Base-by-base conservation (phyloP, 345 rosid genomes). In the Populus tremula region DNA sequence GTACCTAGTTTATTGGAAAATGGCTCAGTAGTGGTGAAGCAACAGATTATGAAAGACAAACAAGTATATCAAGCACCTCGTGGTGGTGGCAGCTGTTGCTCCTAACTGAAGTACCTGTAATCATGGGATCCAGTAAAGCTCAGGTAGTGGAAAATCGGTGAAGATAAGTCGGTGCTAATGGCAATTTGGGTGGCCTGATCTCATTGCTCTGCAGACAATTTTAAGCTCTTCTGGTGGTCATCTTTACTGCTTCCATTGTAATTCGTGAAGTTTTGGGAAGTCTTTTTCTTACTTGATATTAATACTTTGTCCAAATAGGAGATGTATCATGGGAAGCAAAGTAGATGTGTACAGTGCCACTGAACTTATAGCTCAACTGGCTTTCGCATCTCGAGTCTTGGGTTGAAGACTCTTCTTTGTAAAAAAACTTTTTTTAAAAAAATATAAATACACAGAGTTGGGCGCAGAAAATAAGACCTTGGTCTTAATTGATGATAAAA, bases 1-100 rank as follows among this genome's bases (percentile, higher is more conserved):
- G 93, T 84, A 41, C 97, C 99, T 61, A 85, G 86, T 78, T 85
- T 96, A 77, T 36, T 88, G 78, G 93, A 93, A 83, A 89, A 92
- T 69, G 99, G 99, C 71, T 92, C 96, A 12, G 87, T 53, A 23
- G 86, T 81, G 13, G 81, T 88, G 69, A 93, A 91, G 81, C 89
- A 82, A 54, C 88, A 88, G 49, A 81, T 76, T 50, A 49, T 85
- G 83, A 85, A 78, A 70, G 86, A 87, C 79, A 88, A 85, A 84
- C 87, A 85, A 59, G 88, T 64, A 21, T 62, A 31, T 41, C 70
- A 71, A 39, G 76, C 80, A 49, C 81, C 87, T 63, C 84, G 27
- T 74, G 76, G 71, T 14, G 77, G 85, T 35, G 67, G 86, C 35
- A 56, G 84, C 75, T 94, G 98, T 87, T 88, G 94, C 82, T 86